Evolutionary conservation across 805 yeast species (phyloP).

Genomic region (Spathaspora arborariae): DNA sequence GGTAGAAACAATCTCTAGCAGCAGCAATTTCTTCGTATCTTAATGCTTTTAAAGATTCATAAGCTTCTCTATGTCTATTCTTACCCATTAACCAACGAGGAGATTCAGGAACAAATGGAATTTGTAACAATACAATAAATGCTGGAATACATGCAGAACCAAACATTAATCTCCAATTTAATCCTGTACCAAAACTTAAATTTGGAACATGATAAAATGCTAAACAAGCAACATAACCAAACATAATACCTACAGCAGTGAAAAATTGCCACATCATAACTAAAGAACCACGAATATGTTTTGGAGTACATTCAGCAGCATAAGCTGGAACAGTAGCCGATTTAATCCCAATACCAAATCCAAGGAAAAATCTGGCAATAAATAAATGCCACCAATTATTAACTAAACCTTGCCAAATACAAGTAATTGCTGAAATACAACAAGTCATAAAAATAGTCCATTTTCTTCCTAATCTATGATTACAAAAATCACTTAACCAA

Average conservation of each 20-base stretch:
- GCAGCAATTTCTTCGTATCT: constrained; percentile 50
- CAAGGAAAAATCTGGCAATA: constrained; percentile 48
- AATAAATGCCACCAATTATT: constrained; percentile 60
- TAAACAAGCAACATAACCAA: constrained; percentile 58
- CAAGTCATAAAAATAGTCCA: constrained; percentile 61
- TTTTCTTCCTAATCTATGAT: constrained; percentile 53
- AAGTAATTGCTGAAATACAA: constrained; percentile 53
- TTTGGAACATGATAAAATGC: constrained; percentile 55
- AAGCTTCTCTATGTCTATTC: constrained; percentile 47
- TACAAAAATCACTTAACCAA: constrained; percentile 56
- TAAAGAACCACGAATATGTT: constrained; percentile 57
- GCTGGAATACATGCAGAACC: constrained; percentile 60
- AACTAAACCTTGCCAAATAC: constrained; percentile 67
- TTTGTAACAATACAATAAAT: constrained; percentile 47
- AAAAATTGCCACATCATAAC: constrained; percentile 73
- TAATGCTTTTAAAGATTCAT: constrained; percentile 42
- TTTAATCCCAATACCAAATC: constrained; percentile 53
- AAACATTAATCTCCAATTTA: constrained; percentile 62
- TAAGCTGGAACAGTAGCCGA: constrained; percentile 68
- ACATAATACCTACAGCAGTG: constrained; percentile 71
- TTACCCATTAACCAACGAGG: constrained; percentile 67
- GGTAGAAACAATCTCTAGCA: constrained; percentile 63
- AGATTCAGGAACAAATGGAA: constrained; percentile 61
- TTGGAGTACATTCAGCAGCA: constrained; percentile 61
- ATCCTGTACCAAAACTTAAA: constrained; percentile 41